Evolutionary conservation across 345 rosid genomes (phyloP).

Genomic region (Kandelia obovata): DNA sequence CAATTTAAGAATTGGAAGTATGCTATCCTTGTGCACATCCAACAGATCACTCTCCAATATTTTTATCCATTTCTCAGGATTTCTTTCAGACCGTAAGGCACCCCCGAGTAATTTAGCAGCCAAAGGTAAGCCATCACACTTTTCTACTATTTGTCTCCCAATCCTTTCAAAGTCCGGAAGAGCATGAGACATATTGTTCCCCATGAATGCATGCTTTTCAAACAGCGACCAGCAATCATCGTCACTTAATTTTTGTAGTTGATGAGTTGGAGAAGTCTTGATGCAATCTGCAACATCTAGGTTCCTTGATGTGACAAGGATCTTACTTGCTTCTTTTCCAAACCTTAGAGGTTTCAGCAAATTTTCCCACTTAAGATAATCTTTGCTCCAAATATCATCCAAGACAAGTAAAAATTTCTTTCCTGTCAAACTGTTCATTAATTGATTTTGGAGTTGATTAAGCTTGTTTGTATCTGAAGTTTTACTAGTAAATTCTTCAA

Average conservation of each 20-base stretch:
- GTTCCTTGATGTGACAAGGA: neutral
- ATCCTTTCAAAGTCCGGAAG: neutral
- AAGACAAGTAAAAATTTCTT: conserved; percentile 11
- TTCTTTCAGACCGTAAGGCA: neutral
- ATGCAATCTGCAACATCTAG: neutral
- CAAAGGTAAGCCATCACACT: conserved; percentile 4
- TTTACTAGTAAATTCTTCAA: neutral
- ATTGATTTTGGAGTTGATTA: neutral
- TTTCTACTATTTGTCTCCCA: neutral
- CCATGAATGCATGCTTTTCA: neutral
- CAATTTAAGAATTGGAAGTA: neutral
- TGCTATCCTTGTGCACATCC: neutral
- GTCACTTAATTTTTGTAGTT: neutral
- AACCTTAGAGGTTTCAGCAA: neutral
- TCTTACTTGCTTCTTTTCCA: neutral
- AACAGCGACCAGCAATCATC: neutral
- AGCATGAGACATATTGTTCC: too few relatives aligned
- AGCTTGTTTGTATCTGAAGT: neutral
- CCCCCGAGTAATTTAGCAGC: neutral
- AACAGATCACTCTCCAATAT: neutral
- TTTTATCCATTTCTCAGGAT: neutral
- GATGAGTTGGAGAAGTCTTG: neutral
- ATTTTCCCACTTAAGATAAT: neutral
- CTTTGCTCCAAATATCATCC: conserved; percentile 1
- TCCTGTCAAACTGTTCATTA: neutral